These are phyloP conservation scores for Boletus reticuloceps DNA, from an alignment of 768 basidiomycete species.

Conservation along the genomic window DNA sequence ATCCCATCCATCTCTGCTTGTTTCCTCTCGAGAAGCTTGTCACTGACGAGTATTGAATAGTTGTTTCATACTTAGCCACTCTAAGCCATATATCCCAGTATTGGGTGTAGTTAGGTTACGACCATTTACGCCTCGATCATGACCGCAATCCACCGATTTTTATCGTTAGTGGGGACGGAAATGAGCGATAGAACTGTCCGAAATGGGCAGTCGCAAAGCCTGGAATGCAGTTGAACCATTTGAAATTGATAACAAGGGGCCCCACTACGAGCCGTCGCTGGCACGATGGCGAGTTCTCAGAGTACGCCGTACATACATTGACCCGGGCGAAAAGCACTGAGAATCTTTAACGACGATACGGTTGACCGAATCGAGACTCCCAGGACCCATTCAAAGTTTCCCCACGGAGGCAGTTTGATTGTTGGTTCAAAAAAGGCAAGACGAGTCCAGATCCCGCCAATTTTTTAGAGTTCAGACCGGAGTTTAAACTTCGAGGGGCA, in stretches of 20 bases:
- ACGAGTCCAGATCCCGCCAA: conserved; percentile 19
- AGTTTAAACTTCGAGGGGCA: conserved; percentile 43
- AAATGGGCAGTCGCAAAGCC: neutral
- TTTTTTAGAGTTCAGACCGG: conserved; percentile 39
- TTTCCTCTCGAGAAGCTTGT: neutral
- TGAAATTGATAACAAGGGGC: conserved; percentile 25
- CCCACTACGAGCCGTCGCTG: neutral
- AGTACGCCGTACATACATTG: no score
- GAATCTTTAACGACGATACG: no score
- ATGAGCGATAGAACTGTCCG: conserved; percentile 4
- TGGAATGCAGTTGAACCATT: conserved; percentile 9
- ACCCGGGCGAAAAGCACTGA: no score
- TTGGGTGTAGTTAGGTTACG: conserved; percentile 21
- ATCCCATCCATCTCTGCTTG: neutral
- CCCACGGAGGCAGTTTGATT: conserved; percentile 21
- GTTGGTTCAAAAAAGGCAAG: conserved; percentile 18
- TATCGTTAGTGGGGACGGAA: conserved; percentile 7
- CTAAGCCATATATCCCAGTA: neutral
- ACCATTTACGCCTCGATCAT: conserved; percentile 18
- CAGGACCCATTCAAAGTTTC: neutral
- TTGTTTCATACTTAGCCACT: conserved; percentile 23
- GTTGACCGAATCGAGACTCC: no score
- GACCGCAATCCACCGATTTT: conserved; percentile 14
- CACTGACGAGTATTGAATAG: conserved; percentile 10
- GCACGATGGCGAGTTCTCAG: conserved; percentile 4